Conservation (phyloP, 208 protist genomes). For the Trypanosoma rangeli region DNA sequence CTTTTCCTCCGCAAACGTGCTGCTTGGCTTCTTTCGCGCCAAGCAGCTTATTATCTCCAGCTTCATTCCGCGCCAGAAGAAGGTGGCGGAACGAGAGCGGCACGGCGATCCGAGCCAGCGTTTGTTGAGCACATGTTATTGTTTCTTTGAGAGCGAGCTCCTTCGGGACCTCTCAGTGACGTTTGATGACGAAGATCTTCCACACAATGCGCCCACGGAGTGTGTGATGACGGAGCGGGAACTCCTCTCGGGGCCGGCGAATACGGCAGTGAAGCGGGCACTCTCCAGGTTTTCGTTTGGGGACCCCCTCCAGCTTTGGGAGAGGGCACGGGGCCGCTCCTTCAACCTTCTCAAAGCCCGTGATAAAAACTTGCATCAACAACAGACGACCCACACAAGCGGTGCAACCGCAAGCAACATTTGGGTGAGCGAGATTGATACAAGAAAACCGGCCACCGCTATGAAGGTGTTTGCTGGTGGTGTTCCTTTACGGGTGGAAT, state of each 20-base stretch:
- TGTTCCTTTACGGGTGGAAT: conserved; percentile 53
- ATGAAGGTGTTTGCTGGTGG: conserved; percentile 74
- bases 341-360: conserved; percentile 20
- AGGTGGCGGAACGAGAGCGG: conserved; percentile 50
- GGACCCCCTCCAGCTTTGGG: conserved; percentile 84
- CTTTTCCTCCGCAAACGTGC: conserved; percentile 59
- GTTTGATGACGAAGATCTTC: conserved; percentile 66
- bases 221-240: conserved; percentile 48
- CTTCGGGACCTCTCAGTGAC: conserved; percentile 56
- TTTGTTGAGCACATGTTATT: conserved; percentile 48
- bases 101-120: conserved; percentile 28
- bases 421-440: conserved; percentile 74
- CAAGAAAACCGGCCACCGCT: conserved; percentile 70
- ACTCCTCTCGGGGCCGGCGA: conserved; percentile 33
- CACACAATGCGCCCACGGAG: conserved; percentile 66
- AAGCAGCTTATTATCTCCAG: conserved; percentile 75
- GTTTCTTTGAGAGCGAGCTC: conserved; percentile 76
- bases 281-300: conserved; percentile 73
- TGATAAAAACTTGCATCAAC: neutral
- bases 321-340: conserved; percentile 32
- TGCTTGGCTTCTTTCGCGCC: conserved; percentile 84
- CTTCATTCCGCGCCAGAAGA: neutral
- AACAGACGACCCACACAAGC: conserved; percentile 14
- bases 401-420: conserved; percentile 43
- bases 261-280: conserved; percentile 39